Conservation (phyloP, 2,329 filamentous ascomycete genomes). For the Aureobasidium sp. region DNA sequence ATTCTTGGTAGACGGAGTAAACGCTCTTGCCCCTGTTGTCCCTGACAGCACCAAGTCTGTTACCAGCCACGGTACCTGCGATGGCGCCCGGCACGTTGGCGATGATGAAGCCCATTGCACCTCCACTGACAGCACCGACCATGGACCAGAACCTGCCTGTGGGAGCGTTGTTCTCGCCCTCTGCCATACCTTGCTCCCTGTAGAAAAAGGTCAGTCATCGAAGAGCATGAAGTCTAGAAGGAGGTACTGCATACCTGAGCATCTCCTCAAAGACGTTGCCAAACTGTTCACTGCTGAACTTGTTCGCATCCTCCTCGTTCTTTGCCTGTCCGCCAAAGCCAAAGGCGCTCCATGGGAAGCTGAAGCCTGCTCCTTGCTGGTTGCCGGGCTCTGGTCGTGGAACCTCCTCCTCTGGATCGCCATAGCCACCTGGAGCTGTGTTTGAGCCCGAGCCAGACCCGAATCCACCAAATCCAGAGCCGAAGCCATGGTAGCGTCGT, state of each 20-base stretch:
- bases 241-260: conserved; percentile 29
- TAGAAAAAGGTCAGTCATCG: not conserved
- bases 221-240: not conserved
- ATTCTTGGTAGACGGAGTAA: conserved; percentile 81
- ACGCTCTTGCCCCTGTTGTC: conserved; percentile 94
- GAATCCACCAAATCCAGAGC: conserved; percentile 20
- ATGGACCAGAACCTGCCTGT: conserved; percentile 80
- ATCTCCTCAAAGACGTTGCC: conserved; percentile 56
- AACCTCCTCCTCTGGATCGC: conserved; percentile 43
- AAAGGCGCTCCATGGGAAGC: conserved; percentile 65
- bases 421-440: conserved; percentile 36
- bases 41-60: conserved; percentile 79
- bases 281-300: conserved; percentile 71
- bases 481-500: conserved; percentile 50
- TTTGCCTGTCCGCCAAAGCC: conserved; percentile 48
- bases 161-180: conserved; percentile 52
- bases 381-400: conserved; percentile 28
- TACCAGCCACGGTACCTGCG: conserved; percentile 87
- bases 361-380: conserved; percentile 24
- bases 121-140: conserved; percentile 78
- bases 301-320: conserved; percentile 37
- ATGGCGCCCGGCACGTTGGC: conserved; percentile 85
- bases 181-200: conserved; percentile 58
- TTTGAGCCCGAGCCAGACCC: conserved; percentile 33
- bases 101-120: conserved; percentile 88